phyloP scores from a whole-genome alignment of 1,139 yeast genomes.

The Citeromyces siamensis region DNA sequence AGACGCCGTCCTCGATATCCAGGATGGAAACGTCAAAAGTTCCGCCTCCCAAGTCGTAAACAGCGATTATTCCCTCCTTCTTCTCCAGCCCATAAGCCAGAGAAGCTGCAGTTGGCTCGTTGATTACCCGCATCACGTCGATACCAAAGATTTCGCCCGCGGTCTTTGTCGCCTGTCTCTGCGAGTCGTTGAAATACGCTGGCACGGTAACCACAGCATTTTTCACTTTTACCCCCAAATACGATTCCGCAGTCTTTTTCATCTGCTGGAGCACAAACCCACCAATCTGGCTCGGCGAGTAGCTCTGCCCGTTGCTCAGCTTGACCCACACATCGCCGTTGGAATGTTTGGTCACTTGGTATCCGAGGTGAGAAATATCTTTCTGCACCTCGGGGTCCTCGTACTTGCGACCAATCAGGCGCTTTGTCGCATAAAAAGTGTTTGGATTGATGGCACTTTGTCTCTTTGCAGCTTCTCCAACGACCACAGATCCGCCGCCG shows the following conservation, averaged over 20 bases:
- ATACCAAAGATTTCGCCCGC: constrained; percentile 60
- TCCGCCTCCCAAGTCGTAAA: constrained; percentile 77
- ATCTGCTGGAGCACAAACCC: constrained; percentile 38
- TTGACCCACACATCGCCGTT: constrained; percentile 56
- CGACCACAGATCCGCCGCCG: constrained; percentile 27
- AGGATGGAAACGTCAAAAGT: constrained; percentile 72
- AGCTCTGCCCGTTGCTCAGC: constrained; percentile 12
- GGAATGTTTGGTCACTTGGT: constrained; percentile 33
- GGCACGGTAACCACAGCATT: constrained; percentile 75
- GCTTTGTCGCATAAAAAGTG: constrained; percentile 64
- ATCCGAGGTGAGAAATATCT: constrained; percentile 44
- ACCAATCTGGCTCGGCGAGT: constrained; percentile 48
- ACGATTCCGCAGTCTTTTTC: constrained; percentile 42
- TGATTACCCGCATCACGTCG: constrained; percentile 55
- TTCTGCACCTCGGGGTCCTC: constrained; percentile 52
- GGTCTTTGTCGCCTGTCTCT: constrained; percentile 64
- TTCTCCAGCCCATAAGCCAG: constrained; percentile 63
- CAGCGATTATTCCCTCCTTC: constrained; percentile 57
- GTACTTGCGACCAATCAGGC: constrained; percentile 59
- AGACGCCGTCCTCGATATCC: constrained; percentile 73
- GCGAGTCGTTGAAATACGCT: constrained; percentile 70
- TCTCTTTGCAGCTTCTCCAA: constrained; percentile 55
- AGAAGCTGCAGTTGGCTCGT: constrained; percentile 80
- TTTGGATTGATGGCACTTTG: constrained; percentile 55
- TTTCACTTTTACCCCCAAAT: constrained; percentile 26